Conservation (phyloP, 2,329 filamentous ascomycete genomes). For the Mycosphaerella sp. region DNA sequence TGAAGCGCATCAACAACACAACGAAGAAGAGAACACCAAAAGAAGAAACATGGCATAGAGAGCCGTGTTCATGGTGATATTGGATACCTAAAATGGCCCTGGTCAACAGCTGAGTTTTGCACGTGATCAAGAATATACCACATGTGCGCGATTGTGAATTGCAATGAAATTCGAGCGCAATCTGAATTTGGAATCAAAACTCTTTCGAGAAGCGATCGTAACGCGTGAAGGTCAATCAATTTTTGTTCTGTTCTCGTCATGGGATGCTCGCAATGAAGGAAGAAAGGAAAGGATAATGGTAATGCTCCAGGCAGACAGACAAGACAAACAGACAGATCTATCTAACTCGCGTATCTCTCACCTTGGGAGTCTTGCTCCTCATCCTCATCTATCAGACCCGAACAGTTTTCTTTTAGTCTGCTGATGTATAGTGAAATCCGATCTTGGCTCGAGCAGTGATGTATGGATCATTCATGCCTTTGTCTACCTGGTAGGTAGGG, state of each 20-base stretch:
- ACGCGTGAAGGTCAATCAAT: neutral
- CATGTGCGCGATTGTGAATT: neutral
- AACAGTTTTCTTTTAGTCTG: too few species aligned
- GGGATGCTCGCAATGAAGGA: neutral
- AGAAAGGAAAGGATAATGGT: neutral
- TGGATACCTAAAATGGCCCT: neutral
- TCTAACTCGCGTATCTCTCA: too few species aligned
- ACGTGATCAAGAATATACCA: neutral
- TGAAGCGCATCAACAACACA: neutral
- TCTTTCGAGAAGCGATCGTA: too few species aligned
- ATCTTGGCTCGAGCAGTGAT: too few species aligned
- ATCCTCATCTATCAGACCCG: too few species aligned
- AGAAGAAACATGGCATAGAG: neutral
- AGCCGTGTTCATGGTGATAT: neutral
- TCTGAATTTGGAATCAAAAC: too few species aligned
- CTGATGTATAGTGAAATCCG: too few species aligned
- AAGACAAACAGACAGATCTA: neutral
- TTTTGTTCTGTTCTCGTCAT: neutral
- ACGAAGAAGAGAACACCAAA: neutral
- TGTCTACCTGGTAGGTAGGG: too few species aligned
- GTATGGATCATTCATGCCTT: too few species aligned
- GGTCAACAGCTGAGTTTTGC: neutral
- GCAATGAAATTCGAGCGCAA: neutral
- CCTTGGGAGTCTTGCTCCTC: too few species aligned
- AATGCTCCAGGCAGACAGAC: neutral